Evolutionary conservation across 2,329 filamentous ascomycete genomes (phyloP).

Genomic region (Talaromyces sp.): DNA sequence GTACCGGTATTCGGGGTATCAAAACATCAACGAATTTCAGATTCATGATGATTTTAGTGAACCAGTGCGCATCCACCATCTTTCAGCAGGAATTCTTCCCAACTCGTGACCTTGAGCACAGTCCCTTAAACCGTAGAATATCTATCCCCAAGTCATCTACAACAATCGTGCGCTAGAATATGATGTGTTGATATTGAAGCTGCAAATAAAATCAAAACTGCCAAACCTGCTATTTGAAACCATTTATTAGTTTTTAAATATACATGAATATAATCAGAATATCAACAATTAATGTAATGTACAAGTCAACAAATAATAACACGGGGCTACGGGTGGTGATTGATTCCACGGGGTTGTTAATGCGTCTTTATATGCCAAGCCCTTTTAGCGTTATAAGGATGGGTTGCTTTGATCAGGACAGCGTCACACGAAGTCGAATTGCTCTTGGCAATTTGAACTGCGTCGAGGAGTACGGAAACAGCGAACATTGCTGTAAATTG

Average conservation of each 20-base stretch:
- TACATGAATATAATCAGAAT: neutral
- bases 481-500: neutral
- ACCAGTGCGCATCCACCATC: too few species aligned
- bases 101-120: too few species aligned
- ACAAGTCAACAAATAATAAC: neutral
- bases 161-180: too few species aligned
- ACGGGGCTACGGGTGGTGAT: neutral
- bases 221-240: neutral
- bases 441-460: neutral
- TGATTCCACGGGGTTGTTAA: neutral
- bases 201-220: neutral
- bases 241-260: neutral
- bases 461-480: neutral
- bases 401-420: neutral
- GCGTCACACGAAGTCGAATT: neutral
- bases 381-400: neutral
- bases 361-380: neutral
- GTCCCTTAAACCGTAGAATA: too few species aligned
- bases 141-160: too few species aligned
- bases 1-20: neutral
- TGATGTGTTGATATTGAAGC: too few species aligned
- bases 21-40: neutral
- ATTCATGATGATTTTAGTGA: neutral
- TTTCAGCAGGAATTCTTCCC: too few species aligned
- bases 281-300: too few species aligned